A percentile compares a stretch with the other conserved stretches of the same genome.
Evolutionary conservation across 371 early-diverging fungal species (phyloP).

Genomic region (Mortierella sp.): DNA sequence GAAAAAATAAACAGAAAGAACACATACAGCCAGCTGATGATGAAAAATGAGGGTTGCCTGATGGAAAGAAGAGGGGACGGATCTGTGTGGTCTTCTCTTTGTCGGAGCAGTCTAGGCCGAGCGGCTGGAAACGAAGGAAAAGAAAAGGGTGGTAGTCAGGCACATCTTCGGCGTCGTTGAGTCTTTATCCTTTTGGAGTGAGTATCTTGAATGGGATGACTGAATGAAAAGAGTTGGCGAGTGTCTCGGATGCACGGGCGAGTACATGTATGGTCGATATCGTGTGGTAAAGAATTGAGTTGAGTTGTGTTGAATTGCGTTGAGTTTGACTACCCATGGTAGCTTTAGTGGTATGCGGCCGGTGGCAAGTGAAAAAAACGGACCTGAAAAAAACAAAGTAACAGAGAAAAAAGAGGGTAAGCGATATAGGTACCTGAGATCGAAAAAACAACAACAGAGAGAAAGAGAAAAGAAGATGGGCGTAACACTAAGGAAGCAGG

Average conservation of each 20-base stretch:
- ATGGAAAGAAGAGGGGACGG: too few species aligned
- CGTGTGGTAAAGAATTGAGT: not conserved
- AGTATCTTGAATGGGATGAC: not conserved
- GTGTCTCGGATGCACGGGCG: slow-evolving; percentile 2
- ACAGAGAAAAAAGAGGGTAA: not conserved
- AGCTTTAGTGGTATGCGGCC: not conserved
- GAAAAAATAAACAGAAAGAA: not conserved
- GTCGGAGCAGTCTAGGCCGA: slow-evolving; percentile 3
- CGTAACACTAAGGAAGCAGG: not conserved
- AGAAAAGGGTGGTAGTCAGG: not conserved
- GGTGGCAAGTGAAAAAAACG: not conserved
- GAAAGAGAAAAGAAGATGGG: slow-evolving; percentile 4
- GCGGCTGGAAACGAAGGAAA: not conserved
- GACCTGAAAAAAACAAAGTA: slow-evolving; percentile 3
- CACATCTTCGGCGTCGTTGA: not conserved
- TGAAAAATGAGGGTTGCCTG: not conserved
- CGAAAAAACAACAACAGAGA: slow-evolving; percentile 10
- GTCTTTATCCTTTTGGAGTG: not conserved
- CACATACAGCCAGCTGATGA: not conserved
- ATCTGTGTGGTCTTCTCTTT: too few species aligned
- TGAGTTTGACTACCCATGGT: not conserved
- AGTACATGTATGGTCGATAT: not conserved
- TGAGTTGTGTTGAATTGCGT: not conserved
- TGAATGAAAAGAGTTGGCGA: not conserved
- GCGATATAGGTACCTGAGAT: not conserved